Base-by-base conservation (phyloP, 768 basidiomycete genomes). In the Tricholoma saponaceum region DNA sequence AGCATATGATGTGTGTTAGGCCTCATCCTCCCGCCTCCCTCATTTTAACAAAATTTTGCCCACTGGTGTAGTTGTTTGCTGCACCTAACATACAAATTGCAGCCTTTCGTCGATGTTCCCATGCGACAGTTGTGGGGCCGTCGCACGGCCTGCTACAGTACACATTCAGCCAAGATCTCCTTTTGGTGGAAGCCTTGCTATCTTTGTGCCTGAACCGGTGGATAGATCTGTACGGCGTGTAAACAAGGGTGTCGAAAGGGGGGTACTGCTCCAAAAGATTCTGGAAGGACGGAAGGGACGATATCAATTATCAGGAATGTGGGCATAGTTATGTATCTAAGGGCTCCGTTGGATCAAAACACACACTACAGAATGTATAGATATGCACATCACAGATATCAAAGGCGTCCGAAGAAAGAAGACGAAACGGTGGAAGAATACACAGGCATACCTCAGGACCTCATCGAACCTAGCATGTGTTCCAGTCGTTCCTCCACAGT, bases 401-500 rank as follows among this genome's bases (percentile, higher is more conserved):
- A 47, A 58, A 26, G 43, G 37, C 33, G 58, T 59, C 56, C 56
- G 65, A 58, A 58, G 60, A 66, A 28, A 28, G 7, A 30, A 30
- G 23, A 2, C 5, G 22, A 20, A 32, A 10, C 12, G 30, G 30
- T 32, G 13, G 14, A 57, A 62, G 61, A 57, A 59, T 28, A 65
- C 62, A 58, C 50, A 52, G 28, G 51, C 50, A 58, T 58, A 60
- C 39, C 50, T 59, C 64, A 72, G 47, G 60, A 58, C 56, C 69
- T 70, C 66, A 81, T 76, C 37, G 77, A 72, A 53, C 72, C 78
- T 58, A 91, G 76, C 85, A 91, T 85, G 58, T 83, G 83, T 59
- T 92, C 90, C 55, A 89, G 71, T 60, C 83, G 79, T 67, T 92
- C 90, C 69, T 92, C 90, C 7, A 90, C 81, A 20, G 85, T 86